Evolutionary conservation across 2,329 filamentous ascomycete genomes (phyloP), one percentile per base, ranked within the genome.

Genomic region (Trichoderma pleuroti): DNA sequence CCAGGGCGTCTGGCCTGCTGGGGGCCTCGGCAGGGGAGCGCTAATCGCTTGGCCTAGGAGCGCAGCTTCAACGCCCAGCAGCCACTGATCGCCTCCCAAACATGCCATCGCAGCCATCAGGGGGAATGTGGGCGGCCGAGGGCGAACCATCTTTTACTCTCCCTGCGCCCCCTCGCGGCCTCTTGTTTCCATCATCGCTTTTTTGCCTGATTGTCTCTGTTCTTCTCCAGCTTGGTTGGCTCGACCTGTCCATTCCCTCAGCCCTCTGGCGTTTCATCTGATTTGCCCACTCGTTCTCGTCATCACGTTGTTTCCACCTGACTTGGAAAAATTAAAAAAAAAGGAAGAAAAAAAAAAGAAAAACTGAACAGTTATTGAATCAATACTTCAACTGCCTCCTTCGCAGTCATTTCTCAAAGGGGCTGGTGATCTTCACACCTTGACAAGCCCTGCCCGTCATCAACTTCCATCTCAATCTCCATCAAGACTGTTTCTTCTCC

Each of bases 321-420:
- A 36, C 30, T 30, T 5, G 3, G n/a, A n/a, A n/a, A n/a, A n/a
- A n/a, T 28, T 28, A 28, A 28, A 28, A 28, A 28, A 28, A 28
- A 28, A 28, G 11, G 5, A 34, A 39, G n/a, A 28, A 42, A 28
- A 60, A 9, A 46, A 61, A 24, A 18, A 28, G 36, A 52, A 7
- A 54, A 39, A 39, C 30, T 26, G 16, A 56, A 56, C 11, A 56
- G 4, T 59, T 6, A 30, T 59, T 16, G 9, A 42, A 62, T 5
- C 39, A 26, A 24, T 70, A 63, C 57, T 70, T 71, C 63, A 64
- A 60, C 60, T 32, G 39, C 21, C 63, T 67, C 63, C 49, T 60
- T 63, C 61, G 32, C 67, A 56, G n/a, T 70, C 68, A 70, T 65
- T 70, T 57, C 60, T 70, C 68, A 57, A 64, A 57, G 28, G n/a